Base-by-base conservation (phyloP, 805 yeast species). In the Wickerhamomyces mucosus region DNA sequence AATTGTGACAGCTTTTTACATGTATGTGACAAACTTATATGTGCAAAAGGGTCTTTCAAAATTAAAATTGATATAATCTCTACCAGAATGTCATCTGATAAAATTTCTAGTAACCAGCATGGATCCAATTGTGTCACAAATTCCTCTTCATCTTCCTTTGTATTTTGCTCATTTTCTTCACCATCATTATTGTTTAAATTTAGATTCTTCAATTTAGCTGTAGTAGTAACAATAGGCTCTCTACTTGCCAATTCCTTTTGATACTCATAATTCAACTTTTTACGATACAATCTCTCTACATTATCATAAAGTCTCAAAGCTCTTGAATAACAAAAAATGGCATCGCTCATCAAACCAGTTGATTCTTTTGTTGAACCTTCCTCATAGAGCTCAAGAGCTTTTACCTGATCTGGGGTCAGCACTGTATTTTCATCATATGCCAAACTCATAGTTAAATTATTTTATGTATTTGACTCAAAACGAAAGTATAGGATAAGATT, bases 261-360 rank as follows among this genome's bases (percentile, higher is more conserved):
- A 39, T 61, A 55, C 28, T 59, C 64, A 3, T 69, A 69, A 6
- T 67, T 63, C 11, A 72, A 55, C 29, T 65, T 64, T 39, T 70
- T 65, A 31, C 94, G 63, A 51, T 84, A 84, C 15, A 71, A 53
- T 29, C 68, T 57, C 48, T 86, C 95, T 5, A 86, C 86, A 34
- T 66, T 66, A 11, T 56, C 61, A 40, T 68, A 50, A 5, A 56
- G 24, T 46, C 39, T 74, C 51, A 76, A 69, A 3, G 96, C 95
- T 39, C 67, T 64, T 39, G 94, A 61, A 54, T 86, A 86, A 41
- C 58, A 67, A 29, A 62, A 69, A 18, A 83, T 74, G 2, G 95
- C 95, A 46, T 85, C 95, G n/a, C 82, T 67, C 72, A 85, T 66
- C 38, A 73, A 61, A 0, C 95, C 95, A 30, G 63, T 69, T 21